Evolutionary conservation across 2,329 filamentous ascomycete genomes (phyloP).

Genomic region (Fusarium miscanthi): DNA sequence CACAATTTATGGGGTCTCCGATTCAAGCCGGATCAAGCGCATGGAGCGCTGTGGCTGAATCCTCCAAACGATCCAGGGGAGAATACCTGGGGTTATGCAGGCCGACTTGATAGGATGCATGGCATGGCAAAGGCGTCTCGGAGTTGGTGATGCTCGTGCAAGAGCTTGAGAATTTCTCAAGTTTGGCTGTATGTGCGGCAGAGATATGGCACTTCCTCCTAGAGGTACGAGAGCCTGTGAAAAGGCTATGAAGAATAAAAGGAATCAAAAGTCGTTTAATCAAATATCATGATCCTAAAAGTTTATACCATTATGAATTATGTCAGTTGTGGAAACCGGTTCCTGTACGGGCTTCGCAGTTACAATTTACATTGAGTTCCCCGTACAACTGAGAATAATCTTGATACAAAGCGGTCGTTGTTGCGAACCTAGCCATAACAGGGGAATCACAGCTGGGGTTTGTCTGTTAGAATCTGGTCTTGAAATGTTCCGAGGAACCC

Average conservation of each 20-base stretch:
- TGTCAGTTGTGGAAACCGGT: background rate
- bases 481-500: background rate
- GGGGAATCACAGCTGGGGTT: background rate
- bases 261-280: slow-evolving; percentile 43
- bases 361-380: background rate
- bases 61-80: slow-evolving; percentile 35
- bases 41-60: slow-evolving; percentile 9
- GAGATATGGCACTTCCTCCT: slow-evolving; percentile 43
- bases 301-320: background rate
- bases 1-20: slow-evolving; percentile 29
- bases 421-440: background rate
- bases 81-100: slow-evolving; percentile 46
- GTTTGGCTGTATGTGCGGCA: slow-evolving; percentile 45
- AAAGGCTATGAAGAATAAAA: slow-evolving; percentile 44
- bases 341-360: background rate
- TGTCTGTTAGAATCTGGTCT: background rate
- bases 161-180: slow-evolving; percentile 47
- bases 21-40: slow-evolving; percentile 17
- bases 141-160: slow-evolving; percentile 54
- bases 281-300: slow-evolving; percentile 27
- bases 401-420: background rate
- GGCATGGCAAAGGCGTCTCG: slow-evolving; percentile 57
- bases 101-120: slow-evolving; percentile 52
- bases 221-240: slow-evolving; percentile 38
- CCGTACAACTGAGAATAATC: background rate